Conservation (phyloP, 2,329 filamentous ascomycete genomes). For the Periglandula ipomoeae region DNA sequence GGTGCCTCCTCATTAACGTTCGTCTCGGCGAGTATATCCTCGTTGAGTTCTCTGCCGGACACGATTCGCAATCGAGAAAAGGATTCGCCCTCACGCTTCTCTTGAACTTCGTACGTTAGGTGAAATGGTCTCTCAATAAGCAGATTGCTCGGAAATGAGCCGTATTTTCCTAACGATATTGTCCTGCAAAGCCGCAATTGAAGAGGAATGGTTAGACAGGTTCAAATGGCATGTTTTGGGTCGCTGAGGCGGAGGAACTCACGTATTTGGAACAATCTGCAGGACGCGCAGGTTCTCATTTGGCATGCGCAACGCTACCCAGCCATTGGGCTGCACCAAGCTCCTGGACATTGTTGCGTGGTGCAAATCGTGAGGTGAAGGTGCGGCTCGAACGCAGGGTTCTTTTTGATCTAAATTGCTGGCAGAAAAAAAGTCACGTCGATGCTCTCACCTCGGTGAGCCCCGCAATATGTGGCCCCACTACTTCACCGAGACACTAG, state of each 20-base stretch:
- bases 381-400: not conserved
- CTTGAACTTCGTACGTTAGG: conserved; percentile 81
- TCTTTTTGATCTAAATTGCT: not conserved
- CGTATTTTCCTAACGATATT: conserved; percentile 87
- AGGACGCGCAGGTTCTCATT: conserved; percentile 49
- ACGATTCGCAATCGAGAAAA: conserved; percentile 70
- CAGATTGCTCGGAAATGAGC: conserved; percentile 79
- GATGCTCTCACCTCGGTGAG: conserved; percentile 20
- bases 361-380: not conserved
- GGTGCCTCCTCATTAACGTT: conserved; percentile 23
- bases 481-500: not conserved
- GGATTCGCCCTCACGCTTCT: conserved; percentile 54
- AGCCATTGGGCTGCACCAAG: conserved; percentile 43
- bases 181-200: conserved; percentile 44
- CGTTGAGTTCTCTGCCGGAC: conserved; percentile 71
- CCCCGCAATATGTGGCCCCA: conserved; percentile 14
- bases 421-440: conserved; percentile 9
- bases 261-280: conserved; percentile 54
- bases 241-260: conserved; percentile 12
- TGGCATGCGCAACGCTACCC: conserved; percentile 51
- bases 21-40: conserved; percentile 55
- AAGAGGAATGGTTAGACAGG: conserved; percentile 15
- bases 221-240: not conserved
- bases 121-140: conserved; percentile 87
- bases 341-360: conserved; percentile 19